phyloP scores from a whole-genome alignment of 2,329 filamentous ascomycete species.

The Trematosphaeria pertusa region DNA sequence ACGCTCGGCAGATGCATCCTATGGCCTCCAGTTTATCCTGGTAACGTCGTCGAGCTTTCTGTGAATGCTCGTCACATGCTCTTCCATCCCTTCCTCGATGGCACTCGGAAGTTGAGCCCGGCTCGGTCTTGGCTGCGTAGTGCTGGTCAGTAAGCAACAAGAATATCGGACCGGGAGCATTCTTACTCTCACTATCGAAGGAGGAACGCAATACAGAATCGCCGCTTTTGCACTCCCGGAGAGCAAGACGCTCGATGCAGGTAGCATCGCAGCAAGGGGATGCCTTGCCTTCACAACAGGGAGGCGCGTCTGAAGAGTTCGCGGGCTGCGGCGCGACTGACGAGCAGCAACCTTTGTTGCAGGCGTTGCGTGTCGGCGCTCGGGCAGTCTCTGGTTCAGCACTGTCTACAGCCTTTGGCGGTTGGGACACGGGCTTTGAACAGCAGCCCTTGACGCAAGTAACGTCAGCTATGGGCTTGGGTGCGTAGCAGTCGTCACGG shows the following conservation, averaged over 20 bases:
- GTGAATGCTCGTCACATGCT: slow-evolving; percentile 4
- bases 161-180: neutral
- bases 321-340: neutral
- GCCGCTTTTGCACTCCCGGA: slow-evolving; percentile 4
- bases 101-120: neutral
- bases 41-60: slow-evolving; percentile 1
- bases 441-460: neutral
- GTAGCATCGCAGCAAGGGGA: slow-evolving; percentile 14
- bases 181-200: neutral
- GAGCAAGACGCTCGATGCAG: slow-evolving; percentile 12
- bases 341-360: slow-evolving; percentile 3
- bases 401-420: neutral
- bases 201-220: neutral
- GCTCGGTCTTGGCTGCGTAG: neutral
- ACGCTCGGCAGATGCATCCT: slow-evolving; percentile 14
- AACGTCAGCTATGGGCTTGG: neutral
- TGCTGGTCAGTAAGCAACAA: too few species aligned
- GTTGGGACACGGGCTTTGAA: neutral
- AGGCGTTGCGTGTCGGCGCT: neutral
- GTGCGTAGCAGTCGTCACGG: neutral
- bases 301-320: neutral
- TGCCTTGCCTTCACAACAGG: slow-evolving; percentile 10
- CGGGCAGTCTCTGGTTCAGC: neutral
- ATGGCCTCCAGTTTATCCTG: slow-evolving; percentile 8
- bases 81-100: slow-evolving; percentile 2